phyloP scores from a whole-genome alignment of 2,329 filamentous ascomycete genomes.

The Colletotrichum chlorophyti region DNA sequence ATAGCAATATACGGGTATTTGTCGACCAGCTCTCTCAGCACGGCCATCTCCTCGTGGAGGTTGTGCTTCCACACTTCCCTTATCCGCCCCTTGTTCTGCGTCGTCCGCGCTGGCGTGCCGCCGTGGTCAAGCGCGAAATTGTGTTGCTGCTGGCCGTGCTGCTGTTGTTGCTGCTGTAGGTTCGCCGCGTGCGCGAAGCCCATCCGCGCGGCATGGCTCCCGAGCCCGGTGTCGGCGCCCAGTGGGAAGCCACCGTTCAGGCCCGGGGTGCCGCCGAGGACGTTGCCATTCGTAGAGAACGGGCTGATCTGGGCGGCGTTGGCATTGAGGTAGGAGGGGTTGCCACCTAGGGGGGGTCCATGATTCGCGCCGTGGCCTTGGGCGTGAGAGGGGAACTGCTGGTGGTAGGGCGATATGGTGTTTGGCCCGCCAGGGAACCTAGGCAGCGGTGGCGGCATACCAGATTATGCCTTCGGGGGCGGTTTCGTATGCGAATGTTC shows the following conservation, averaged over 20 bases:
- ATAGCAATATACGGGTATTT: constrained; percentile 97
- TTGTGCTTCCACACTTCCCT: constrained; percentile 96
- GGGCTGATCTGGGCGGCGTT: constrained; percentile 72
- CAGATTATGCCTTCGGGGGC: constrained; percentile 29
- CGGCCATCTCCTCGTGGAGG: constrained; percentile 86
- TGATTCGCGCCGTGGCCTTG: constrained; percentile 55
- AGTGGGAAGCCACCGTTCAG: constrained; percentile 62
- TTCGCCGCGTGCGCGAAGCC: constrained; percentile 79
- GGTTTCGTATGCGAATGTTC: neutral
- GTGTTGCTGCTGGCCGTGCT: constrained; percentile 52
- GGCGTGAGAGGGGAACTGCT: constrained; percentile 60
- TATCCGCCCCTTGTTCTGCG: constrained; percentile 82
- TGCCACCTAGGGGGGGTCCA: constrained; percentile 63
- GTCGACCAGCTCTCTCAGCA: constrained; percentile 82
- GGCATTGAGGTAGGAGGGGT: constrained; percentile 74
- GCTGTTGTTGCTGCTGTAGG: constrained; percentile 64
- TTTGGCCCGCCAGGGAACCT: constrained; percentile 56
- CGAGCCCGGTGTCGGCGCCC: constrained; percentile 75
- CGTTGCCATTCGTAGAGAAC: constrained; percentile 65
- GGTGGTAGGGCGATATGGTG: constrained; percentile 48
- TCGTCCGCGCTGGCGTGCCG: constrained; percentile 50
- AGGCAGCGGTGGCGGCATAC: constrained; percentile 50
- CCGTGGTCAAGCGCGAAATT: constrained; percentile 27
- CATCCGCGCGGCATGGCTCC: constrained; percentile 86
- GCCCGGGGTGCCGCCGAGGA: constrained; percentile 64